phyloP scores from a whole-genome alignment of 257 asterid species.

The Plectranthus barbatus region DNA sequence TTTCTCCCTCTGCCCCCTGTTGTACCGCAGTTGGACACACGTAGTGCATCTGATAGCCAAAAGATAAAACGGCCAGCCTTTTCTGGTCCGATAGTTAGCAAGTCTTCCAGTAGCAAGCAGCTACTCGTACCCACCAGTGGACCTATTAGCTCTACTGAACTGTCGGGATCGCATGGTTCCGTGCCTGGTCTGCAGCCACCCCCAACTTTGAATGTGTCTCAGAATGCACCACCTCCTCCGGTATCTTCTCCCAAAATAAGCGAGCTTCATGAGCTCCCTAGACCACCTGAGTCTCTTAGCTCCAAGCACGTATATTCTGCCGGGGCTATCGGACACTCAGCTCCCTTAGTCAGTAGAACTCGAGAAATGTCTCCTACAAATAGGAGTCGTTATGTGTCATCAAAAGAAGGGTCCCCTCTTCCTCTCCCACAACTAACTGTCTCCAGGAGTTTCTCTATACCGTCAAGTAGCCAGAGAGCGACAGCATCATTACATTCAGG shows the following conservation, averaged over 20 bases:
- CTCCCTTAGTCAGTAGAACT: slow-evolving; percentile 48
- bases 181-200: slow-evolving; percentile 37
- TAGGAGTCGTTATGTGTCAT: slow-evolving; percentile 29
- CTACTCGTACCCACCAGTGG: slow-evolving; percentile 46
- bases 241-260: slow-evolving; percentile 71
- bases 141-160: slow-evolving; percentile 45
- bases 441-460: slow-evolving; percentile 84
- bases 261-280: slow-evolving; percentile 95
- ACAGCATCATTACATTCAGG: slow-evolving; percentile 34
- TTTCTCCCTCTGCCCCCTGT: slow-evolving; percentile 65
- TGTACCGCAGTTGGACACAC: slow-evolving; percentile 38
- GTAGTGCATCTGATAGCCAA: slow-evolving; percentile 36
- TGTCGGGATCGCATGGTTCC: slow-evolving; percentile 34
- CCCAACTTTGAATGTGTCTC: slow-evolving; percentile 33
- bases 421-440: slow-evolving; percentile 68
- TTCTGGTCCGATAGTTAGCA: slow-evolving; percentile 84
- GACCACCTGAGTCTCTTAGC: slow-evolving; percentile 68
- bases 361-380: slow-evolving; percentile 53
- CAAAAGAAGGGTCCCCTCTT: slow-evolving; percentile 57
- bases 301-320: slow-evolving; percentile 35
- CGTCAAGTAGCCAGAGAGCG: slow-evolving; percentile 55
- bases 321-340: slow-evolving; percentile 61
- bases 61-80: slow-evolving; percentile 57
- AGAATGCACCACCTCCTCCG: slow-evolving; percentile 66
- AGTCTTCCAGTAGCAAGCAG: slow-evolving; percentile 47